Conservation (phyloP, 2,329 filamentous ascomycete species). For the Hawksworthiomyces lignivorus region DNA sequence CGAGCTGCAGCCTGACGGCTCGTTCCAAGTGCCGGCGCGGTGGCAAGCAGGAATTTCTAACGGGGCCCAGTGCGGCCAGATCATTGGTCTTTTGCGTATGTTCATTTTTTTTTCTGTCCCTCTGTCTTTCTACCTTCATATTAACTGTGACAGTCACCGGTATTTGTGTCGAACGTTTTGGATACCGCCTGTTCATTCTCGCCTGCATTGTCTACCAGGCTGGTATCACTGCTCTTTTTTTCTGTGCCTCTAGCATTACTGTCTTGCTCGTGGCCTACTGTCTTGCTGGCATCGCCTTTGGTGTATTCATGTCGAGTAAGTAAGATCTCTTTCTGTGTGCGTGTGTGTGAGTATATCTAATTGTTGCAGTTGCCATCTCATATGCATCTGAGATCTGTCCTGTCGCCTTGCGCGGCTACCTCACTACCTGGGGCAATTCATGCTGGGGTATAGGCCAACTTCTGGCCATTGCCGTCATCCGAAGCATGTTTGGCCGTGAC, state of each 20-base stretch:
- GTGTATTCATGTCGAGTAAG: conserved; percentile 12
- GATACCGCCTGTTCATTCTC: conserved; percentile 1
- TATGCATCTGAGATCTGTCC: conserved; percentile 13
- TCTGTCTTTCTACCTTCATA: too few relatives aligned
- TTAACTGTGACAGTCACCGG: background rate
- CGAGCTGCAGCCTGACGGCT: conserved; percentile 4
- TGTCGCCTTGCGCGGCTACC: conserved; percentile 8
- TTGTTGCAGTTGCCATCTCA: conserved; percentile 3
- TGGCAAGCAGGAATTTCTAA: conserved; percentile 8
- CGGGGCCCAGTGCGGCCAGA: conserved; percentile 50
- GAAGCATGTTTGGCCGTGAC: conserved; percentile 4
- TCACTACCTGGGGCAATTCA: conserved; percentile 13
- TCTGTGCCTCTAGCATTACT: background rate
- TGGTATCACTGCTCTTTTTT: conserved; percentile 20
- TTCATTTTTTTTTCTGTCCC: background rate
- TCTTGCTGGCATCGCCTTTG: conserved; percentile 1
- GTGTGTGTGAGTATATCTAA: too few relatives aligned
- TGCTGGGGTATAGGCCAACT: conserved; percentile 16
- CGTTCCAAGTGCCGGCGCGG: conserved; percentile 3
- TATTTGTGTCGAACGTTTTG: conserved; percentile 1
- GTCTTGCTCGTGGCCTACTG: conserved; percentile 2
- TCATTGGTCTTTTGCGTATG: conserved; percentile 27
- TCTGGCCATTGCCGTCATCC: conserved; percentile 10
- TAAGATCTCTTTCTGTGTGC: too few relatives aligned
- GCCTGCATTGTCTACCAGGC: conserved; percentile 19